Conservation (phyloP, 75 land plant genomes). For the Cryptomeria japonica region DNA sequence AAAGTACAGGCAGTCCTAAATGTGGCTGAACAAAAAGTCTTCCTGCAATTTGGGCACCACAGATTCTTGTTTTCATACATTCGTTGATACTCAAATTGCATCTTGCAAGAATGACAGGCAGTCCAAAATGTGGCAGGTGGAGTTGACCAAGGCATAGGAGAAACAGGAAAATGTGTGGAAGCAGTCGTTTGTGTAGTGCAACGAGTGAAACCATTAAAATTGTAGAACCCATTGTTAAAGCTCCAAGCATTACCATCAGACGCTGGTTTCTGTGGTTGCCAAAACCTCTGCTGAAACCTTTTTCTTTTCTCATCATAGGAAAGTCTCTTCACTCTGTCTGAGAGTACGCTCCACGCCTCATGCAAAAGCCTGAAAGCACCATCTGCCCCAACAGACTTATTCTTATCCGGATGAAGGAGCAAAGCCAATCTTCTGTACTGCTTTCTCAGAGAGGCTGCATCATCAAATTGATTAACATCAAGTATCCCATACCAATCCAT, state of each 20-base stretch:
- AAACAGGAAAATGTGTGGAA: conserved; percentile 4
- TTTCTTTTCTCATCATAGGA: conserved; percentile 42
- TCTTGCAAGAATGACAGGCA: conserved; percentile 57
- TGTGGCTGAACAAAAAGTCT: no score
- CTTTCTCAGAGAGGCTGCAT: conserved; percentile 62
- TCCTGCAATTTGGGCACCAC: conserved; percentile 55
- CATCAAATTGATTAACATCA: conserved; percentile 50
- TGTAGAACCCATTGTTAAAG: conserved; percentile 18
- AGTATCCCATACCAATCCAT: conserved; percentile 64
- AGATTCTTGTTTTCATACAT: conserved; percentile 55
- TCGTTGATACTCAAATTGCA: conserved; percentile 70
- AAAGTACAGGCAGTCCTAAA: no score
- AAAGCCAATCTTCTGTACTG: conserved; percentile 84
- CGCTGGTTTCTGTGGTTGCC: not conserved
- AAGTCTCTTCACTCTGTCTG: conserved; percentile 52
- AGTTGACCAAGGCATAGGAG: conserved; percentile 8
- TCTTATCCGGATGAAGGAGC: conserved; percentile 86
- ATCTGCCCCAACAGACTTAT: conserved; percentile 87
- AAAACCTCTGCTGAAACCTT: conserved; percentile 7
- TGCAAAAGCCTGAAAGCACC: conserved; percentile 79
- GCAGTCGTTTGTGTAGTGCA: conserved; percentile 13
- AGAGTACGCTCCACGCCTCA: conserved; percentile 81
- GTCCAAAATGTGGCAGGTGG: conserved; percentile 70
- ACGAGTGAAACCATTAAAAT: conserved; percentile 6
- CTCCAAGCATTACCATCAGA: conserved; percentile 1